These are phyloP conservation scores for Viola pubescens DNA, from an alignment of 441 rosid species.

Conservation along the genomic window DNA sequence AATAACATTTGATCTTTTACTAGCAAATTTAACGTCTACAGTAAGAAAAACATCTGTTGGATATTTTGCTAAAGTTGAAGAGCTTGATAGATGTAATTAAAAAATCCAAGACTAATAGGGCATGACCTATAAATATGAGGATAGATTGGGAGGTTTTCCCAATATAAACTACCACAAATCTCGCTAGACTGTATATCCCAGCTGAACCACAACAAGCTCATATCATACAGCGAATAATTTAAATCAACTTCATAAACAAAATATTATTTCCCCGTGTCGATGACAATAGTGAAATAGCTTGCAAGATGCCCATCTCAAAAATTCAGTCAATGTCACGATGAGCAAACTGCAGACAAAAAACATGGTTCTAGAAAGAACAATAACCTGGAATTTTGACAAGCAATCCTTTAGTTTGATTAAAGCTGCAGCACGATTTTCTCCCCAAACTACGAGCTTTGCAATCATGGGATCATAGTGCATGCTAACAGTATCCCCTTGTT, in stretches of 20 bases:
- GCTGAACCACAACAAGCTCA: not conserved
- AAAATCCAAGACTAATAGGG: too few relatives aligned
- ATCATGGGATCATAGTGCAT: constrained; percentile 99
- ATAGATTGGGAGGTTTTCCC: too few relatives aligned
- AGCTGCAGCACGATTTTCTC: constrained; percentile 76
- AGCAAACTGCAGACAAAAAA: constrained; percentile 9
- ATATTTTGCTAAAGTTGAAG: too few relatives aligned
- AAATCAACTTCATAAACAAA: not conserved
- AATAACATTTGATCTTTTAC: too few relatives aligned
- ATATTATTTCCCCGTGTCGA: not conserved
- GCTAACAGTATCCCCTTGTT: constrained; percentile 88
- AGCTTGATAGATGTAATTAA: too few relatives aligned
- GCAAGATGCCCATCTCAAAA: not conserved
- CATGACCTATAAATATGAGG: too few relatives aligned
- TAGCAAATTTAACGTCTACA: too few relatives aligned
- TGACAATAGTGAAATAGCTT: not conserved
- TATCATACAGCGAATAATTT: not conserved
- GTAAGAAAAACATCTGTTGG: too few relatives aligned
- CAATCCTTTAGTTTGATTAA: constrained; percentile 80
- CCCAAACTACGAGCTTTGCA: constrained; percentile 96
- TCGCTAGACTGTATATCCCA: too few relatives aligned
- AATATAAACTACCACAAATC: too few relatives aligned
- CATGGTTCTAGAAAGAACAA: constrained; percentile 6
- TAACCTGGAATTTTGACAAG: constrained; percentile 83
- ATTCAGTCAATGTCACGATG: too few relatives aligned